phyloP scores from a whole-genome alignment of 768 basidiomycete genomes.

The Mycena belliarum region DNA sequence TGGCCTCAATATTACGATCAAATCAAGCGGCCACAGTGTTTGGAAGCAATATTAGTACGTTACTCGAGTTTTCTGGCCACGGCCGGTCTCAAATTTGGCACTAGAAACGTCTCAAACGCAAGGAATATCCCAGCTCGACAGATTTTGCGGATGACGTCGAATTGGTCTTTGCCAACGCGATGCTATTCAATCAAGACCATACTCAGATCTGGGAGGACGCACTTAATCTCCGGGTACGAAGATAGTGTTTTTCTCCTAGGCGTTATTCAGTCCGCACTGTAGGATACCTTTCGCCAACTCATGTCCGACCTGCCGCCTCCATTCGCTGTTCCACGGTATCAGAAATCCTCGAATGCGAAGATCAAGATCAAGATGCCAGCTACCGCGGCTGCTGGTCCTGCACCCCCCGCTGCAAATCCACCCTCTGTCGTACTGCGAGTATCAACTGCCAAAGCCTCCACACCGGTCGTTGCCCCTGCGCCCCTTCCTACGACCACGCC shows the following conservation, averaged over 20 bases:
- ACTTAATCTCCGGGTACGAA: slow-evolving; percentile 54
- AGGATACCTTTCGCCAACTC: slow-evolving; percentile 75
- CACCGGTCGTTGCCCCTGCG: slow-evolving; percentile 21
- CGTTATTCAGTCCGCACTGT: slow-evolving; percentile 11
- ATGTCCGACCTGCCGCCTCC: slow-evolving; percentile 79
- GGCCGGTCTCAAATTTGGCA: slow-evolving; percentile 10
- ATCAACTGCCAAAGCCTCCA: slow-evolving; percentile 25
- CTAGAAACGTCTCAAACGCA: slow-evolving; percentile 80
- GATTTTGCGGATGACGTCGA: slow-evolving; percentile 88
- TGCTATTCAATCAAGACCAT: slow-evolving; percentile 85
- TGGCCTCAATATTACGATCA: slow-evolving; percentile 81
- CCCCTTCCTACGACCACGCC: slow-evolving; percentile 27
- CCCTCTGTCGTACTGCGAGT: slow-evolving; percentile 38
- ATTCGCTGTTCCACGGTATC: slow-evolving; percentile 62
- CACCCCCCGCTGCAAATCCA: slow-evolving; percentile 20
- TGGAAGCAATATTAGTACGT: slow-evolving; percentile 76
- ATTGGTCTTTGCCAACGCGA: slow-evolving; percentile 87
- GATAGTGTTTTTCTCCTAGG: neutral
- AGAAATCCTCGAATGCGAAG: slow-evolving; percentile 56
- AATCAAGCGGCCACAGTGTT: slow-evolving; percentile 77
- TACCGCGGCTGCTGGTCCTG: slow-evolving; percentile 31
- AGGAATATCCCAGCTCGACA: slow-evolving; percentile 66
- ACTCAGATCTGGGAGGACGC: slow-evolving; percentile 85
- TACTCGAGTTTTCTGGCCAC: neutral
- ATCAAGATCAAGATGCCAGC: slow-evolving; percentile 72